These are phyloP conservation scores for Strobilomyces echinocephalus DNA, from an alignment of 768 basidiomycete genomes.

Conservation along the genomic window DNA sequence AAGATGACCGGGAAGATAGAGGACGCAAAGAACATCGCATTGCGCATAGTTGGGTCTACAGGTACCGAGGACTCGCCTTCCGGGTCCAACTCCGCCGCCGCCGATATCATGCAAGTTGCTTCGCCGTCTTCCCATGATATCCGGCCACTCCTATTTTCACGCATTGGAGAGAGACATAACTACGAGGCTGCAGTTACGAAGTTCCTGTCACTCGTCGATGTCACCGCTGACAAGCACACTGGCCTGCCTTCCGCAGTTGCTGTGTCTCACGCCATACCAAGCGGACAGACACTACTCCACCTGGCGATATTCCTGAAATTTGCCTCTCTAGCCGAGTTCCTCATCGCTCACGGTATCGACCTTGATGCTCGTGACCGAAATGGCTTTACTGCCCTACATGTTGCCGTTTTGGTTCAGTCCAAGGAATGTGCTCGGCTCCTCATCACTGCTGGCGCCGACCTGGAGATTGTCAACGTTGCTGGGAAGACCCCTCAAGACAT, in stretches of 20 bases:
- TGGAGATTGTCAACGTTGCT: conserved; percentile 65
- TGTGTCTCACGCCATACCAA: conserved; percentile 65
- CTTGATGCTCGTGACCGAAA: conserved; percentile 83
- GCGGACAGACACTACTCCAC: conserved; percentile 86
- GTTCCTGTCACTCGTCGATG: conserved; percentile 75
- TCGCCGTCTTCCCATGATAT: conserved; percentile 46
- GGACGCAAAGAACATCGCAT: conserved; percentile 87
- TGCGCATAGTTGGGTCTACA: conserved; percentile 84
- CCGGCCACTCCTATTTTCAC: conserved; percentile 52
- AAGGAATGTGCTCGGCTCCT: conserved; percentile 61
- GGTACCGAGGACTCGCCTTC: conserved; percentile 46
- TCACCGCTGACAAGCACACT: conserved; percentile 42
- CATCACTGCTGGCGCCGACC: conserved; percentile 75
- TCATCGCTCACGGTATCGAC: conserved; percentile 70
- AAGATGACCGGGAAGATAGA: conserved; percentile 97
- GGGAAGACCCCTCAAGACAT: conserved; percentile 70
- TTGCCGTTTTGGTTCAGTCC: conserved; percentile 67
- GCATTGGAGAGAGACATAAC: conserved; percentile 50
- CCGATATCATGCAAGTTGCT: conserved; percentile 53
- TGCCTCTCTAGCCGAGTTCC: conserved; percentile 60
- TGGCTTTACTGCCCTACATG: conserved; percentile 87
- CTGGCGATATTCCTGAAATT: conserved; percentile 79
- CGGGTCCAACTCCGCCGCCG: conserved; percentile 27
- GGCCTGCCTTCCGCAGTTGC: conserved; percentile 46
- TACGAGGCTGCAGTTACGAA: conserved; percentile 77